Percentiles rank a stretch among this genome's conserved stretches.
These are phyloP conservation scores for Tinospora cordifolia DNA, from an alignment of 164 flowering plant genomes.

Conservation along the genomic window DNA sequence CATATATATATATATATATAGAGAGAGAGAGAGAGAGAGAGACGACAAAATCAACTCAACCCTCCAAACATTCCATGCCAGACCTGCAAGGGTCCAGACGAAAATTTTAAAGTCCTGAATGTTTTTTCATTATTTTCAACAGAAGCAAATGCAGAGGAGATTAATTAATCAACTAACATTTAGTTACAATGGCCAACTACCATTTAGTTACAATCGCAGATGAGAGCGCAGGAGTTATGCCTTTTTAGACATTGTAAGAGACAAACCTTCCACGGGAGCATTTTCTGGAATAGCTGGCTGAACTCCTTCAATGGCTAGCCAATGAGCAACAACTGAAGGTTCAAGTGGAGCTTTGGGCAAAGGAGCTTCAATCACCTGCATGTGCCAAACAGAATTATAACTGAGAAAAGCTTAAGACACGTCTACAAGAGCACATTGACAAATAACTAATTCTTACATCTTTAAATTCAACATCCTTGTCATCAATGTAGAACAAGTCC, in stretches of 20 bases:
- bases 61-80: too few species aligned
- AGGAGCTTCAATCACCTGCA: constrained; percentile 89
- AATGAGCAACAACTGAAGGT: constrained; percentile 65
- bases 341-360: constrained; percentile 93
- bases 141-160: neutral
- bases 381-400: constrained; percentile 8
- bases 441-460: constrained; percentile 42
- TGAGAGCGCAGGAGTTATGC: neutral
- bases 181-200: neutral
- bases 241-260: neutral
- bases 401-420: neutral
- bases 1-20: too few species aligned
- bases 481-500: constrained; percentile 82
- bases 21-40: too few species aligned
- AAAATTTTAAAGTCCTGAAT: too few species aligned
- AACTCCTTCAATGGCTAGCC: constrained; percentile 98
- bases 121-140: neutral
- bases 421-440: neutral
- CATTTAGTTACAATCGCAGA: neutral
- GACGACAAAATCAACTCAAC: too few species aligned
- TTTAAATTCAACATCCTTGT: constrained; percentile 85
- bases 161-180: neutral
- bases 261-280: constrained; percentile 71
- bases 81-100: too few species aligned
- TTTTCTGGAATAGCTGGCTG: constrained; percentile 98